Evolutionary conservation across 345 rosid genomes (phyloP).

Genomic region (Gossypium turneri): DNA sequence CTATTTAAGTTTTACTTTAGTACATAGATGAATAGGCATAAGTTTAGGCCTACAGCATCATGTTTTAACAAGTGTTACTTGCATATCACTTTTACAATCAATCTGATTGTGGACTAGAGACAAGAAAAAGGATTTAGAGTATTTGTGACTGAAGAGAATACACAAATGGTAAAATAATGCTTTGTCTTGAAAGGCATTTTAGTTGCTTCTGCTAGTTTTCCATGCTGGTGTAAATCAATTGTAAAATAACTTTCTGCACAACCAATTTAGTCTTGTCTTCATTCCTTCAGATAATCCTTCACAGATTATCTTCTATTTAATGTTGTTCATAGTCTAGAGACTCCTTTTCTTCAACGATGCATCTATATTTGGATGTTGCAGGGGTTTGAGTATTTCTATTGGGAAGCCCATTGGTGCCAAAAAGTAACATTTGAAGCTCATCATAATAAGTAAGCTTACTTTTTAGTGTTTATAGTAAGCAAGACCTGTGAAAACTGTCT

Average conservation of each 20-base stretch:
- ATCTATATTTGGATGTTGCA: slow-evolving; percentile 70
- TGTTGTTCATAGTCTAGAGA: slow-evolving; percentile 35
- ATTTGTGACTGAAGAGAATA: not conserved
- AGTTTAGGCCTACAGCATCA: not conserved
- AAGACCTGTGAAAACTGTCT: slow-evolving; percentile 1
- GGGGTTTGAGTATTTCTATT: slow-evolving; percentile 39
- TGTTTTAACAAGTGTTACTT: no score
- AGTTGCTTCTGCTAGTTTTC: not conserved
- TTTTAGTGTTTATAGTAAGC: slow-evolving; percentile 21
- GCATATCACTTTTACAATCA: no score
- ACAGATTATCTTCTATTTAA: slow-evolving; percentile 1
- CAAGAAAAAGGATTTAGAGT: not conserved
- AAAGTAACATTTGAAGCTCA: slow-evolving; percentile 57
- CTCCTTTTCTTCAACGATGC: slow-evolving; percentile 41
- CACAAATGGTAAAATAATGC: not conserved
- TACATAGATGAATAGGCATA: not conserved
- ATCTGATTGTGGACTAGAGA: no score
- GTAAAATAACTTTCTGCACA: not conserved
- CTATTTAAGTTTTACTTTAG: not conserved
- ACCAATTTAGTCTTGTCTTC: not conserved
- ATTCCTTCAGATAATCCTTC: slow-evolving; percentile 3
- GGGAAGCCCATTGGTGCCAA: slow-evolving; percentile 47
- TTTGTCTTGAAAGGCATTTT: not conserved
- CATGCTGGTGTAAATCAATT: not conserved
- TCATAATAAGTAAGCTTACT: slow-evolving; percentile 46